Conservation (phyloP, 106 monocot species). For the Agapanthus africanus region DNA sequence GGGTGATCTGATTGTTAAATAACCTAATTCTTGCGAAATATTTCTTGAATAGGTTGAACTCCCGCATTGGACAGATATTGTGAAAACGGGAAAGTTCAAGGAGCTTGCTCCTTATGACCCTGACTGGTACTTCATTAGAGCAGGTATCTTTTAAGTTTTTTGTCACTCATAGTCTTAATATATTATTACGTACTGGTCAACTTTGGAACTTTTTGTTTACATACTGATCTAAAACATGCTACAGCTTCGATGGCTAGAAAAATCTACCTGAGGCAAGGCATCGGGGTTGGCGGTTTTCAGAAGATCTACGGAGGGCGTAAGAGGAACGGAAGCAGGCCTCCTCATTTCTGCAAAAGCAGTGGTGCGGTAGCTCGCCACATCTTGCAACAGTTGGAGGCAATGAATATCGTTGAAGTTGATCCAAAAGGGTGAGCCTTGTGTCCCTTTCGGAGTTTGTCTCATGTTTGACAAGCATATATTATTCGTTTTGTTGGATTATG, state of each 20-base stretch:
- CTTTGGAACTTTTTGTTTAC: too few species aligned
- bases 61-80: constrained; percentile 33
- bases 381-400: constrained; percentile 45
- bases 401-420: constrained; percentile 48
- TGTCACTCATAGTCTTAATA: too few species aligned
- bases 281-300: constrained; percentile 39
- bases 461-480: too few species aligned
- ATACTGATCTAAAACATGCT: not conserved
- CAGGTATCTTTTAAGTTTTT: constrained; percentile 14
- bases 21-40: too few species aligned
- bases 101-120: constrained; percentile 35
- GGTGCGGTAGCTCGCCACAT: constrained; percentile 60
- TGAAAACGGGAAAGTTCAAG: constrained; percentile 36
- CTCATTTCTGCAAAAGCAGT: constrained; percentile 81
- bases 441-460: too few species aligned
- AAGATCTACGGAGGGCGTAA: constrained; percentile 40
- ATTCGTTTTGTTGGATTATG: too few species aligned
- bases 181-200: too few species aligned
- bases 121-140: constrained; percentile 38
- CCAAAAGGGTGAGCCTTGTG: constrained; percentile 49
- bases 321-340: constrained; percentile 49
- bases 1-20: too few species aligned
- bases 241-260: constrained; percentile 40
- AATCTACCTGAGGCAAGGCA: constrained; percentile 36
- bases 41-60: constrained; percentile 29